phyloP scores from a whole-genome alignment of 805 yeast genomes.

The Pichia nanzhaoensis region DNA sequence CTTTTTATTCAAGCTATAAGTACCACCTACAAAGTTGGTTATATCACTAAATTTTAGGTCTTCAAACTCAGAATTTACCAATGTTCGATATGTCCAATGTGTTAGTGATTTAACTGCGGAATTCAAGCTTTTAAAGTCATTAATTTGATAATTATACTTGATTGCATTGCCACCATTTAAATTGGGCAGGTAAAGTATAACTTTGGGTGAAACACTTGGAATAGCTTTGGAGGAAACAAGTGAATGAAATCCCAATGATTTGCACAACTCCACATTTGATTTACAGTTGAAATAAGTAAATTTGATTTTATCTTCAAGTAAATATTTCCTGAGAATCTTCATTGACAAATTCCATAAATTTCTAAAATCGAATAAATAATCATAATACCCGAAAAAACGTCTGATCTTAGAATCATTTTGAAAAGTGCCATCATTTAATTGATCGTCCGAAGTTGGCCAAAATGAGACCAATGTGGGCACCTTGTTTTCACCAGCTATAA shows the following conservation, averaged over 20 bases:
- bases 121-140: slow-evolving; percentile 1
- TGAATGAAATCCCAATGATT: slow-evolving; percentile 38
- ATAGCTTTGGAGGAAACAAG: slow-evolving; percentile 19
- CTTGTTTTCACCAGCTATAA: slow-evolving; percentile 44
- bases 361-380: slow-evolving; percentile 44
- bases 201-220: slow-evolving; percentile 18
- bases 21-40: slow-evolving; percentile 4
- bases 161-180: slow-evolving; percentile 41
- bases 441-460: slow-evolving; percentile 51
- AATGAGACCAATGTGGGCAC: slow-evolving; percentile 55
- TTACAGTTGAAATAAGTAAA: slow-evolving; percentile 55
- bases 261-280: slow-evolving; percentile 44
- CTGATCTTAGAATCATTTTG: slow-evolving; percentile 29
- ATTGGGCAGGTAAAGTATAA: slow-evolving; percentile 44
- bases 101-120: slow-evolving; percentile 27
- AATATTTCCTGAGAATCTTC: slow-evolving; percentile 32
- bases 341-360: slow-evolving; percentile 54
- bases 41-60: slow-evolving; percentile 10
- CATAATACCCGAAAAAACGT: slow-evolving; percentile 36
- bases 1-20: neutral
- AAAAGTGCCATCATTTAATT: slow-evolving; percentile 30
- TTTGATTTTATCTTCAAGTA: slow-evolving; percentile 14
- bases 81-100: slow-evolving; percentile 40
- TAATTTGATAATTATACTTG: slow-evolving; percentile 28
- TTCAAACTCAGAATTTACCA: slow-evolving; percentile 6